These are phyloP conservation scores for Plasmodium coatneyi DNA, from an alignment of 169 alveolate genomes.

Conservation along the genomic window DNA sequence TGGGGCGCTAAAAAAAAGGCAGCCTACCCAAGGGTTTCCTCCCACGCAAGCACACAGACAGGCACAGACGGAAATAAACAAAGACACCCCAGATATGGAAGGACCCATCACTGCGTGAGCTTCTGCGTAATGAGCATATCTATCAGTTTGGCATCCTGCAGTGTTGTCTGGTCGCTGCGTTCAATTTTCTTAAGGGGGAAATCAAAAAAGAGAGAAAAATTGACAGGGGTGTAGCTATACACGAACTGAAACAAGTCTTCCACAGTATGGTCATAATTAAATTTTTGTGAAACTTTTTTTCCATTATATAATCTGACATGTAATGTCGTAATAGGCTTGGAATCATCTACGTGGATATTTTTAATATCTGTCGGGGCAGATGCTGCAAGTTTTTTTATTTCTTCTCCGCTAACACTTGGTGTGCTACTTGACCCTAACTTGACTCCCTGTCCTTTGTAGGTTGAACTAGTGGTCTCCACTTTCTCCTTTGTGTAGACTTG, in stretches of 20 bases:
- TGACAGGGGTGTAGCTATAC: constrained; percentile 26
- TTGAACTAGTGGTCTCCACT: not conserved
- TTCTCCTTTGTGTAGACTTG: constrained; percentile 72
- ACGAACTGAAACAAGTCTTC: constrained; percentile 63
- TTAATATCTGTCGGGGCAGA: constrained; percentile 17
- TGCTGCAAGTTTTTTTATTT: constrained; percentile 36
- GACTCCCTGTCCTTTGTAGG: constrained; percentile 58
- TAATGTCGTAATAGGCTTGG: constrained; percentile 35
- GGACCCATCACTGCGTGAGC: not conserved
- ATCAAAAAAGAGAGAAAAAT: constrained; percentile 60
- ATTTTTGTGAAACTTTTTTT: constrained; percentile 34
- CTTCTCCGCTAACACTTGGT: constrained; percentile 24
- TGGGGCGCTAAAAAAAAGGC: not conserved
- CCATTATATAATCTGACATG: constrained; percentile 72
- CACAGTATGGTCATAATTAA: constrained; percentile 72
- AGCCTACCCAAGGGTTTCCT: not conserved
- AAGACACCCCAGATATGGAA: too few relatives aligned
- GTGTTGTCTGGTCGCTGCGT: constrained; percentile 8
- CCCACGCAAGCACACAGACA: not conserved
- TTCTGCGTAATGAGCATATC: constrained; percentile 55
- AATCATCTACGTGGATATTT: constrained; percentile 31
- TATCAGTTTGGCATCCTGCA: constrained; percentile 18
- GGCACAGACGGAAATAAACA: too few relatives aligned
- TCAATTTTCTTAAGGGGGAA: constrained; percentile 52
- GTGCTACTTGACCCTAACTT: constrained; percentile 26